Evolutionary conservation across 352 stramenopile species (phyloP), one percentile per base, ranked within the genome.

Genomic region (Phytophthora pini): DNA sequence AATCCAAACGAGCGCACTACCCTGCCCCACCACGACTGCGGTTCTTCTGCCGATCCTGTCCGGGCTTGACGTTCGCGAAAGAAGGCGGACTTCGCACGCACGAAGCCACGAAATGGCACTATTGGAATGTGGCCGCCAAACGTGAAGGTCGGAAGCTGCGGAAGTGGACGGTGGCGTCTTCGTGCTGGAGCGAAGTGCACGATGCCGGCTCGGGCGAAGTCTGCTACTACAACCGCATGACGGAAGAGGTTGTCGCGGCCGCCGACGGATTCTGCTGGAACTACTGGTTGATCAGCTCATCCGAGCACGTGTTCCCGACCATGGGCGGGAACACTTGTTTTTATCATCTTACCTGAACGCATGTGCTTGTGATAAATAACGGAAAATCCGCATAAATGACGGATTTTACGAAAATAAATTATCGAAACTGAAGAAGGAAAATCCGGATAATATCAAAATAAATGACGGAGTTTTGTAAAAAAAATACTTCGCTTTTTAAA

Each of bases 61-160:
- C 84, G 1, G 84, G 84, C 31, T 66, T 90, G 43, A 93, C 76
- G 48, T 94, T 85, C 65, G 73, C 67, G n/a, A 87, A 81, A n/a
- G 57, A 63, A 2, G 44, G 58, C 13, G 86, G 93, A 47, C 68
- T 94, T 5, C 53, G 59, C 27, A 79, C 76, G 8, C 86, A 94
- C 56, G 81, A 92, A 55, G 68, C 72, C 34, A 92, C 84, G n/a
- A 89, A 90, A 58, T 94, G 86, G 86, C 86, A 94, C 49, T 74
- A 58, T 15, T 91, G 80, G 82, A 94, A 94, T 51, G 22, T 81
- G 9, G 7, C 63, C 39, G 71, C 79, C 6, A 82, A 90, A 17
- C 50, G 45, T 10, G 58, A 79, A 48, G 75, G 70, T 27, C 65
- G 68, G 9, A 55, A 72, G 45, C 74, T 77, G 5, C 72, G 41